A percentile compares a stretch with the other conserved stretches of the same genome.
Evolutionary conservation across 768 basidiomycete genomes (phyloP).

Genomic region (Boletus speciosus): DNA sequence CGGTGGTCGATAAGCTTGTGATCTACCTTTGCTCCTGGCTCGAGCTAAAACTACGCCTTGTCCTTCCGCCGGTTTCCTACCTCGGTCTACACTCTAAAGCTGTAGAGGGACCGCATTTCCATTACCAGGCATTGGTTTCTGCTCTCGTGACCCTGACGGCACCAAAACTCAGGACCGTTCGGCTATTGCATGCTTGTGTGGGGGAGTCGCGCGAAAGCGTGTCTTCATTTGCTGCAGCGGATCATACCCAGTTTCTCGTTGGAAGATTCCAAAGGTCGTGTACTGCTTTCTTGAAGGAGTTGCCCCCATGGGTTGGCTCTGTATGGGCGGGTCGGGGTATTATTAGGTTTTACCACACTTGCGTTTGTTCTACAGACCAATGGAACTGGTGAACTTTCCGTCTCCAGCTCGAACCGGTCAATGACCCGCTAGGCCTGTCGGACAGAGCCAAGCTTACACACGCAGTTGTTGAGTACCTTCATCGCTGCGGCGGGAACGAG

Average conservation of each 20-base stretch:
- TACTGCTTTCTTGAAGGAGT: slow-evolving; percentile 12
- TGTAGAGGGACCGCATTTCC: slow-evolving; percentile 8
- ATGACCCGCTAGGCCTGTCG: too few relatives aligned
- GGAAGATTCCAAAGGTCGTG: slow-evolving; percentile 22
- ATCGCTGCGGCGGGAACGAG: too few relatives aligned
- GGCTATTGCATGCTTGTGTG: slow-evolving; percentile 17
- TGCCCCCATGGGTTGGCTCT: not conserved
- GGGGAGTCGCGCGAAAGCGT: slow-evolving; percentile 14
- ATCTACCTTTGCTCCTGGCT: slow-evolving; percentile 25
- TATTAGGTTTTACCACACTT: too few relatives aligned
- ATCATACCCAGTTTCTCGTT: too few relatives aligned
- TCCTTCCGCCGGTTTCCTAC: slow-evolving; percentile 24
- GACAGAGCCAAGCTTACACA: too few relatives aligned
- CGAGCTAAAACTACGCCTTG: slow-evolving; percentile 18
- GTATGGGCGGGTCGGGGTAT: not conserved
- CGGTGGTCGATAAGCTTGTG: slow-evolving; percentile 21
- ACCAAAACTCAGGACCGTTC: slow-evolving; percentile 17
- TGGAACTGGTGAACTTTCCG: too few relatives aligned
- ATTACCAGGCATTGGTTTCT: slow-evolving; percentile 17
- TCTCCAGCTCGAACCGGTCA: too few relatives aligned
- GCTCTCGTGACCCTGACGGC: slow-evolving; percentile 24
- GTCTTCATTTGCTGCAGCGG: not conserved
- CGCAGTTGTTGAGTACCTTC: too few relatives aligned
- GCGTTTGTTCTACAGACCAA: not conserved
- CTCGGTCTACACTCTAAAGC: slow-evolving; percentile 24